Evolutionary conservation across 768 basidiomycete genomes (phyloP), one percentile per base, ranked within the genome.

Genomic region (Hortiboletus campestris): DNA sequence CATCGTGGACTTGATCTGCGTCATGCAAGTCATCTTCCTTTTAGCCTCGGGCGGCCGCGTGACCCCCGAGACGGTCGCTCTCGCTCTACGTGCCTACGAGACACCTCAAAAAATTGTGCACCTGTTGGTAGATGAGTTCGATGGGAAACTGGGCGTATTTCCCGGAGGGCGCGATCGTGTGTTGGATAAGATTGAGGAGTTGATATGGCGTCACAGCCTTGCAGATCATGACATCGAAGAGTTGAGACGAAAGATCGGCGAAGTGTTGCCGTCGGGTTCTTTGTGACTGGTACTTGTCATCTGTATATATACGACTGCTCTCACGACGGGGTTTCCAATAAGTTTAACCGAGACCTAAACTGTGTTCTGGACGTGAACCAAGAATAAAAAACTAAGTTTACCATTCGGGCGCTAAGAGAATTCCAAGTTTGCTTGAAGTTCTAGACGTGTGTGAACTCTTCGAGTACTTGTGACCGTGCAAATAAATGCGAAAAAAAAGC

Each of bases 1-100:
- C 42, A 54, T 59, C 25, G 44, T 63, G 3, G 46, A 59, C 46
- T n/a, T 62, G 29, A 49, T 59, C 19, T 62, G 51, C 28, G 43
- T 63, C 53, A 63, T 62, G 61, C 61, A 62, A 28, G 35, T 29
- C 13, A 8, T 63, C 19, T 62, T 49, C 31, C 22, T 58, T 39
- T 5, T 63, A 16, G 38, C 50, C 1, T 16, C 43, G 1, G 38
- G 42, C 12, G 10, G 20, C 4, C 42, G 13, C 0, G 42, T 62
- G 35, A 63, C 46, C 9, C 2, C 14, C 7, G 3, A 43, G 35
- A 44, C 22, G 2, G 17, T 17, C 4, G 2, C 4, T 29, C 20
- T 31, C 25, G 57, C 53, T 20, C 12, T 63, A 3, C 13, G 1
- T 7, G 57, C 46, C 2, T 59, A 55, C n/a, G 46, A 59, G 28